Evolutionary conservation across 768 basidiomycete genomes (phyloP), one percentile per base, ranked within the genome.

Genomic region (Neoboletus magnificus): DNA sequence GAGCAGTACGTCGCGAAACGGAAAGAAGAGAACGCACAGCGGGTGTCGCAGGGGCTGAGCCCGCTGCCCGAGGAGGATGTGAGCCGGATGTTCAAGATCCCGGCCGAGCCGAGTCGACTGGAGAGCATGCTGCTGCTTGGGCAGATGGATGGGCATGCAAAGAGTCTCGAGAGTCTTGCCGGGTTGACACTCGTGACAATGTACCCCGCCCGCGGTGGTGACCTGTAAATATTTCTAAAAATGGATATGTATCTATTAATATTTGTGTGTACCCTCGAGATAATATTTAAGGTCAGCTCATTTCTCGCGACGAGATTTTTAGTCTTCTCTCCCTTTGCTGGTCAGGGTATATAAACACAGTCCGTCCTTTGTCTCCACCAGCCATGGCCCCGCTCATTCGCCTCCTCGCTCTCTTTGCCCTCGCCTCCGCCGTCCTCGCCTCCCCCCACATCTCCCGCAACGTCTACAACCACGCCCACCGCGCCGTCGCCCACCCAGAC

Each of bases 41-140:
- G 94, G 42, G 79, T 88, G 58, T 86, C 84, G 37, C 91, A 93
- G 65, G 94, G 94, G 13, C 75, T 95, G 48, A 82, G 83, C 25
- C 91, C 94, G 59, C 77, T 95, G 29, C 93, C 94, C 2, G 89
- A 93, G 71, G 90, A 96, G 68, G 89, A 93, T 64, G 82, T 92
- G 33, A 79, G 82, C 65, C 80, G 93, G 58, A 66, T 93, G 67
- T 93, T 93, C 79, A 93, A 89, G 75, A 89, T 93, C 36, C 90
- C 93, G 8, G 76, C 84, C 22, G 94, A 96, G 66, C 94, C 94
- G 23, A 93, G 84, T 69, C 82, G 93, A 56, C 72, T 97, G 60
- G 93, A 96, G 64, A 87, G 91, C 71, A 77, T 93, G 83, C 70
- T 95, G 69, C 63, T 94, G 54, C 76, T 94, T 39, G 94, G 93